Evolutionary conservation across 768 basidiomycete species (phyloP).

Genomic region (Hygrocybe punicea): DNA sequence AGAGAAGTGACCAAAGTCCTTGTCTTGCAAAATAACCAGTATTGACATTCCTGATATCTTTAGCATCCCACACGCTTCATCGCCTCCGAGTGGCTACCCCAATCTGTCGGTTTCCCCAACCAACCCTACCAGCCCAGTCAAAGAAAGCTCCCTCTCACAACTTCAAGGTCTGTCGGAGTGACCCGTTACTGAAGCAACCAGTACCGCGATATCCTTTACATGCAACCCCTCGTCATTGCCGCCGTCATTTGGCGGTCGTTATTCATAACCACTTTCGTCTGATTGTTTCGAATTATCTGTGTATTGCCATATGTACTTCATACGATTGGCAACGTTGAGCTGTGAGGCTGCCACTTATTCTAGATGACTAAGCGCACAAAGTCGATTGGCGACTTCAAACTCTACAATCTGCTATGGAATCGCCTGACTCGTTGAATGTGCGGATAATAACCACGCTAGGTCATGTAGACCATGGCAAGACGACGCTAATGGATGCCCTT

Average conservation of each 20-base stretch:
- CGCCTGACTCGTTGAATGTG: conserved; percentile 47
- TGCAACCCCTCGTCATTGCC: background rate
- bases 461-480: conserved; percentile 95
- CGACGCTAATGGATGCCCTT: conserved; percentile 90
- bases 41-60: conserved; percentile 19
- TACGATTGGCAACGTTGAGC: too few relatives aligned
- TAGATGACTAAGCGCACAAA: too few relatives aligned
- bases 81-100: conserved; percentile 57
- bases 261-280: too few relatives aligned
- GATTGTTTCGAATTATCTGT: too few relatives aligned
- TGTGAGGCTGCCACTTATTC: too few relatives aligned
- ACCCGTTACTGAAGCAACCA: background rate
- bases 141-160: conserved; percentile 55
- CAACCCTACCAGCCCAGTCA: conserved; percentile 59
- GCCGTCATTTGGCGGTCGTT: too few relatives aligned
- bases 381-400: too few relatives aligned
- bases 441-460: conserved; percentile 84
- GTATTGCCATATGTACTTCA: too few relatives aligned
- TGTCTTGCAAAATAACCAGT: background rate
- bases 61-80: conserved; percentile 90
- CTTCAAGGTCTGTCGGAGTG: background rate
- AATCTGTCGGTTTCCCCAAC: conserved; percentile 73
- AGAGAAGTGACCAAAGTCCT: conserved; percentile 66
- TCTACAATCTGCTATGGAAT: conserved; percentile 23
- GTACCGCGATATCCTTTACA: background rate